Conservation (phyloP, 495 filamentous ascomycete genomes). For the Bryoglossum gracile region DNA sequence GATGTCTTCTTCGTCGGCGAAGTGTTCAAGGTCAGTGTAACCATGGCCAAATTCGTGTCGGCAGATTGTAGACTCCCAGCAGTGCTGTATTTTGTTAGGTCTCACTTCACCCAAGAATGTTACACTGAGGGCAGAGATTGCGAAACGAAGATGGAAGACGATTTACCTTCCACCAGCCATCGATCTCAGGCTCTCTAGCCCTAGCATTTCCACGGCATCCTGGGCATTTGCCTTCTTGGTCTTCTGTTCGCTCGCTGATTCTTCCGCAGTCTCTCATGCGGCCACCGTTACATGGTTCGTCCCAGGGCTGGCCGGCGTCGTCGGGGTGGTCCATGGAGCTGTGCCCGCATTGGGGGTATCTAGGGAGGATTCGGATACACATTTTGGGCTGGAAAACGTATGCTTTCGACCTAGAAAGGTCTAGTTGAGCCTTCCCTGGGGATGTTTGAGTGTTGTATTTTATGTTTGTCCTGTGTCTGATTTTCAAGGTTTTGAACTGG, state of each 20-base stretch:
- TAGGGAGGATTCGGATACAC: not conserved
- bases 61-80: not conserved
- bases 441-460: too few relatives aligned
- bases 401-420: too few relatives aligned
- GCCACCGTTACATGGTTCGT: not conserved
- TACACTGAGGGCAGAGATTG: not conserved
- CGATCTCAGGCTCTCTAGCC: not conserved
- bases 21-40: not conserved
- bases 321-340: not conserved
- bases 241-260: not conserved
- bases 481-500: not conserved
- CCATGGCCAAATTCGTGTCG: not conserved
- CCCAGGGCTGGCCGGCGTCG: not conserved
- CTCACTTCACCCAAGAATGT: not conserved
- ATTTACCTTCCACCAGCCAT: not conserved
- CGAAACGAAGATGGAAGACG: not conserved
- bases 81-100: not conserved
- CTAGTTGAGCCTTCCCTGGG: too few relatives aligned
- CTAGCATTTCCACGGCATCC: not conserved
- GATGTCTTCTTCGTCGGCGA: not conserved
- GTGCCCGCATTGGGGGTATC: not conserved
- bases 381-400: not conserved
- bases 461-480: too few relatives aligned
- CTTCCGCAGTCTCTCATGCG: not conserved
- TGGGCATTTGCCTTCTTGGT: not conserved